phyloP scores from a whole-genome alignment of 176 grass and related monocot genomes.

The Poa annua region DNA sequence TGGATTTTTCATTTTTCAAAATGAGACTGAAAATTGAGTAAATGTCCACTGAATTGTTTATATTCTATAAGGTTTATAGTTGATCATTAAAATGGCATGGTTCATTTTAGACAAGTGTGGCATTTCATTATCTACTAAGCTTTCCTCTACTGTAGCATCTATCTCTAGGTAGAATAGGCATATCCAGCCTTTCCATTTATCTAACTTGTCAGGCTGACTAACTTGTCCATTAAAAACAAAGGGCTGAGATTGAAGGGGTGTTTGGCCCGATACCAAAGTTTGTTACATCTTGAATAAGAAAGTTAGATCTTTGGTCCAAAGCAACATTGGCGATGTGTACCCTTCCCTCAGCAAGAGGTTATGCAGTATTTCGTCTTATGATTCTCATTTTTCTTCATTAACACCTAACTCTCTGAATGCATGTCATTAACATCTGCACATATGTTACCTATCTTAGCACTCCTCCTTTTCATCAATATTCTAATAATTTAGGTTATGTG shows the following conservation, averaged over 20 bases:
- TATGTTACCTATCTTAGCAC: neutral
- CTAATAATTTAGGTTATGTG: neutral
- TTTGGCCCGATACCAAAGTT: neutral
- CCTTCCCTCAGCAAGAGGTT: neutral
- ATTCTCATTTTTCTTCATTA: conserved; percentile 6
- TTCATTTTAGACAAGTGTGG: neutral
- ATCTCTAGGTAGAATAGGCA: conserved; percentile 23
- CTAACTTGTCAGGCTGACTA: neutral
- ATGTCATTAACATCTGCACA: neutral
- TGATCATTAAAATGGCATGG: neutral
- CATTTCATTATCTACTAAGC: conserved; percentile 28
- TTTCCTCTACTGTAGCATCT: neutral
- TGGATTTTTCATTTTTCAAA: neutral
- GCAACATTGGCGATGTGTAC: neutral
- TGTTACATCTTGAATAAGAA: conserved; percentile 16
- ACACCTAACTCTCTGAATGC: neutral
- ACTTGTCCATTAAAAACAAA: neutral
- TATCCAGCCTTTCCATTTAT: conserved; percentile 22
- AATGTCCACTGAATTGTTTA: neutral
- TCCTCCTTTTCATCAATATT: conserved; percentile 14
- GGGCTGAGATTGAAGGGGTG: neutral
- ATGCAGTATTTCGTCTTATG: neutral
- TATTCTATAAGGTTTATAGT: neutral
- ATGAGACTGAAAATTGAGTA: neutral
- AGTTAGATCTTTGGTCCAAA: neutral